These are phyloP conservation scores for Penicillium malachiteum DNA, from an alignment of 495 filamentous ascomycete genomes.

Conservation along the genomic window DNA sequence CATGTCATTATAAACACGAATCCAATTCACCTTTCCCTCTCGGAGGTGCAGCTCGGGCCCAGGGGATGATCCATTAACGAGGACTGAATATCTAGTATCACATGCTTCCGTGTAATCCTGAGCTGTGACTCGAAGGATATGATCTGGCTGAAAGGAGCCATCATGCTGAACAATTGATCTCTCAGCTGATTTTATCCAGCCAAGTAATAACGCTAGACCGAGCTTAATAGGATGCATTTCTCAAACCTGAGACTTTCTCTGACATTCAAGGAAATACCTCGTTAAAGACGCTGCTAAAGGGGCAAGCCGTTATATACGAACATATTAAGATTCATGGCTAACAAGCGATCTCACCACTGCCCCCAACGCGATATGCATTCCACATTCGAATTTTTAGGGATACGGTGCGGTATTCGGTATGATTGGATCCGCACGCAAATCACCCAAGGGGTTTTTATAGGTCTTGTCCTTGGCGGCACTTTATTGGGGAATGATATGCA, in stretches of 20 bases:
- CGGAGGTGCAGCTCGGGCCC: slow-evolving; percentile 49
- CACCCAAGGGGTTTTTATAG: too few species aligned
- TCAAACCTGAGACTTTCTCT: neutral
- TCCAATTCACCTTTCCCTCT: slow-evolving; percentile 52
- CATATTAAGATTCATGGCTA: too few species aligned
- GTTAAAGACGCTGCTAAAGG: too few species aligned
- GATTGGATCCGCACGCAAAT: too few species aligned
- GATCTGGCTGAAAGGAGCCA: slow-evolving; percentile 47
- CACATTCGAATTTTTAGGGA: too few species aligned
- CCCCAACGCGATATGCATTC: too few species aligned
- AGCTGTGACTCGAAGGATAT: slow-evolving; percentile 44
- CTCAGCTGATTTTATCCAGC: neutral
- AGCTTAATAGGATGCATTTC: neutral
- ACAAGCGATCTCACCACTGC: too few species aligned
- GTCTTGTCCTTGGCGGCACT: too few species aligned
- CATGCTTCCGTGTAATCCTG: slow-evolving; percentile 43
- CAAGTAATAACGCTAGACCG: neutral
- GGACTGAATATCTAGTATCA: slow-evolving; percentile 36
- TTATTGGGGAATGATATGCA: too few species aligned
- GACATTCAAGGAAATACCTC: too few species aligned
- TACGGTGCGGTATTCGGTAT: too few species aligned
- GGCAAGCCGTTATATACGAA: too few species aligned
- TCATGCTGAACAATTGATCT: slow-evolving; percentile 28
- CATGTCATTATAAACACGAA: slow-evolving; percentile 61
- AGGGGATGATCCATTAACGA: slow-evolving; percentile 56